A percentile compares a stretch with the other conserved stretches of the same genome.
These are phyloP conservation scores for Cardamine resedifolia DNA, from an alignment of 345 rosid genomes.

Conservation along the genomic window DNA sequence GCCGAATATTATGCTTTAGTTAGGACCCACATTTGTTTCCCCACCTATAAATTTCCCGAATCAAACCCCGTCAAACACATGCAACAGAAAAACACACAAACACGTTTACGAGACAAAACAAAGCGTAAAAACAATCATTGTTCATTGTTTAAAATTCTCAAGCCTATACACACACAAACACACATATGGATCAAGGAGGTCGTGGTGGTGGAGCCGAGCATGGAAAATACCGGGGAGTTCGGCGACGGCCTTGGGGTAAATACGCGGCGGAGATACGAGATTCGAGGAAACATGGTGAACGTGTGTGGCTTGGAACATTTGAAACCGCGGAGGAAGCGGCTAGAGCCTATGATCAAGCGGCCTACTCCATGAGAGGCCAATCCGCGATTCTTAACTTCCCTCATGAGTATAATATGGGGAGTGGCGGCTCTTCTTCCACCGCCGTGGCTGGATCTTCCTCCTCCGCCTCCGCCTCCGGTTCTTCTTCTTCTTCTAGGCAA, in stretches of 20 bases:
- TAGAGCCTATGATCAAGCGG: slow-evolving; percentile 83
- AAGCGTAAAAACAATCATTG: slow-evolving; percentile 12
- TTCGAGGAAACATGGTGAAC: slow-evolving; percentile 68
- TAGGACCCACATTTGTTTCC: slow-evolving; percentile 25
- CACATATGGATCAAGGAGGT: slow-evolving; percentile 40
- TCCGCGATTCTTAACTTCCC: slow-evolving; percentile 79
- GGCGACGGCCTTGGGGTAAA: slow-evolving; percentile 91
- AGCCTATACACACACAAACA: background rate
- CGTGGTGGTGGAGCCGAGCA: slow-evolving; percentile 31
- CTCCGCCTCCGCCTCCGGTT: slow-evolving; percentile 27
- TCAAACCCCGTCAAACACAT: slow-evolving; percentile 31
- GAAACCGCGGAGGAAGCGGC: slow-evolving; percentile 90
- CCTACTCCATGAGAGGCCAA: slow-evolving; percentile 82
- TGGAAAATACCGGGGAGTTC: slow-evolving; percentile 67
- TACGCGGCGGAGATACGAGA: slow-evolving; percentile 92
- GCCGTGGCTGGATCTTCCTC: slow-evolving; percentile 24
- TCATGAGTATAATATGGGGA: slow-evolving; percentile 54
- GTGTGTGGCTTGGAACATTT: slow-evolving; percentile 90
- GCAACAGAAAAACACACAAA: slow-evolving; percentile 29
- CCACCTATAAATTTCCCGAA: slow-evolving; percentile 20
- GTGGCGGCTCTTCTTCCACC: slow-evolving; percentile 27
- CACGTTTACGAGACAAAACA: slow-evolving; percentile 1
- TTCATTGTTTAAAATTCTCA: background rate
- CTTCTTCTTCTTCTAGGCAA: slow-evolving; percentile 52
- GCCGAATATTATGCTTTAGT: slow-evolving; percentile 12